These are phyloP conservation scores for Coemansia sp. DNA, from an alignment of 192 early-diverging fungal species.

Conservation along the genomic window DNA sequence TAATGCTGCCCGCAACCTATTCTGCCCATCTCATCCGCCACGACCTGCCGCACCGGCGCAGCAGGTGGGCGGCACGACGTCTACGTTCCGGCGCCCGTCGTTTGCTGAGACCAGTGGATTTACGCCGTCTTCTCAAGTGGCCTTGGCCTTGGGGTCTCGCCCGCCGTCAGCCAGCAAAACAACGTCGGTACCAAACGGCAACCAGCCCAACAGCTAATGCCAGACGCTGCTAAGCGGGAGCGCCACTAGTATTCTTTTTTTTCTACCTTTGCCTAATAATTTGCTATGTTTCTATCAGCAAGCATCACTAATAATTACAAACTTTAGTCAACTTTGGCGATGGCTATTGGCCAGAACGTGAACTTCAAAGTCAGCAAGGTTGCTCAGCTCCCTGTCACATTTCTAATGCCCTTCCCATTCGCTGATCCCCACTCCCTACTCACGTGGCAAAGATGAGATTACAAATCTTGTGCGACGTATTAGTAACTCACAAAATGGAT, in stretches of 20 bases:
- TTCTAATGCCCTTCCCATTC: background rate
- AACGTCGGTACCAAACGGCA: background rate
- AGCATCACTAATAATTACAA: background rate
- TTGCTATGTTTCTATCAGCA: background rate
- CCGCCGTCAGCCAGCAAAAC: background rate
- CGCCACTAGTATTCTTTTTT: background rate
- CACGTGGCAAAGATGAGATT: background rate
- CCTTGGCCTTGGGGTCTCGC: background rate
- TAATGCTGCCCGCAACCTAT: conserved; percentile 21
- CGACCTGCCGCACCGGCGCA: background rate
- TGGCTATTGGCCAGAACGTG: background rate
- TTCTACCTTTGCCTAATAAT: background rate
- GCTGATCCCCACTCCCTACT: background rate
- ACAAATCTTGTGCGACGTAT: background rate
- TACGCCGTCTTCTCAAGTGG: conserved; percentile 15
- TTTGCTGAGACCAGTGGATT: conserved; percentile 39
- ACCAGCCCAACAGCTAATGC: background rate
- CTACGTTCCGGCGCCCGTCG: conserved; percentile 15
- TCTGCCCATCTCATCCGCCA: conserved; percentile 6
- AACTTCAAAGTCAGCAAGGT: background rate
- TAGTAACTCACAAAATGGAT: background rate
- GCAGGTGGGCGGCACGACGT: background rate
- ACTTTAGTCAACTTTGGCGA: background rate
- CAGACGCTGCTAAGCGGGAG: background rate
- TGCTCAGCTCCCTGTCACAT: background rate